phyloP scores from a whole-genome alignment of 2,329 filamentous ascomycete species.

The Venturiaceae sp. region DNA sequence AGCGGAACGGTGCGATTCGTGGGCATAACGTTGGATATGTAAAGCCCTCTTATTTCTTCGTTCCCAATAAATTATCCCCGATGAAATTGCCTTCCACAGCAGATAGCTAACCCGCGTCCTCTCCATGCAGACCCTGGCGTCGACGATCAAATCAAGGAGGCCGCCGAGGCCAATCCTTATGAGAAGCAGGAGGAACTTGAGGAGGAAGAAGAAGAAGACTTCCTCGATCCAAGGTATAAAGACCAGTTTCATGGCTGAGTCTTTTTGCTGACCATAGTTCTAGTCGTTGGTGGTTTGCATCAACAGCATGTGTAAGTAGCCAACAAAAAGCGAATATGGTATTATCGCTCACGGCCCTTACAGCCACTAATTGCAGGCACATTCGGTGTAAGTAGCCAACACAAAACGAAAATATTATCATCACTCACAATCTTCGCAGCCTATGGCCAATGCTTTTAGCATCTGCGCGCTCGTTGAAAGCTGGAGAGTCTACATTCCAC shows the following conservation, averaged over 20 bases:
- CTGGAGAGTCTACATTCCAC: slow-evolving; percentile 44
- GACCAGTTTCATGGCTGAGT: neutral
- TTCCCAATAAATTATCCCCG: too few species aligned
- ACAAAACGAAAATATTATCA: too few species aligned
- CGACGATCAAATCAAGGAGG: slow-evolving; percentile 37
- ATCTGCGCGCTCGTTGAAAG: slow-evolving; percentile 45
- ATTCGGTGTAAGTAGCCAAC: too few species aligned
- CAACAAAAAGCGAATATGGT: too few species aligned
- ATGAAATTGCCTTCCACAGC: too few species aligned
- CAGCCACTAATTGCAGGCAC: slow-evolving; percentile 46
- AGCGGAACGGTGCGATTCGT: too few species aligned
- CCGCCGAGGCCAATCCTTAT: slow-evolving; percentile 29
- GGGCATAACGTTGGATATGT: too few species aligned
- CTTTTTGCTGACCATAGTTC: neutral
- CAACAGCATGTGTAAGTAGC: slow-evolving; percentile 46
- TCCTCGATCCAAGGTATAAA: slow-evolving; percentile 31
- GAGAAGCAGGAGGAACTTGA: slow-evolving; percentile 23
- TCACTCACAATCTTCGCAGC: too few species aligned
- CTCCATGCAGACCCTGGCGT: slow-evolving; percentile 40
- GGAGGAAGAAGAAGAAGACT: slow-evolving; percentile 30
- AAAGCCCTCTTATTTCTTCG: too few species aligned
- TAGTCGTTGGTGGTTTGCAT: slow-evolving; percentile 52
- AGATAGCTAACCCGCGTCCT: neutral
- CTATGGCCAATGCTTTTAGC: slow-evolving; percentile 45
- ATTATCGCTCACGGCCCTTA: too few species aligned